These are phyloP conservation scores for Penicillium sp. DNA, from an alignment of 2,329 filamentous ascomycete species.

Conservation along the genomic window DNA sequence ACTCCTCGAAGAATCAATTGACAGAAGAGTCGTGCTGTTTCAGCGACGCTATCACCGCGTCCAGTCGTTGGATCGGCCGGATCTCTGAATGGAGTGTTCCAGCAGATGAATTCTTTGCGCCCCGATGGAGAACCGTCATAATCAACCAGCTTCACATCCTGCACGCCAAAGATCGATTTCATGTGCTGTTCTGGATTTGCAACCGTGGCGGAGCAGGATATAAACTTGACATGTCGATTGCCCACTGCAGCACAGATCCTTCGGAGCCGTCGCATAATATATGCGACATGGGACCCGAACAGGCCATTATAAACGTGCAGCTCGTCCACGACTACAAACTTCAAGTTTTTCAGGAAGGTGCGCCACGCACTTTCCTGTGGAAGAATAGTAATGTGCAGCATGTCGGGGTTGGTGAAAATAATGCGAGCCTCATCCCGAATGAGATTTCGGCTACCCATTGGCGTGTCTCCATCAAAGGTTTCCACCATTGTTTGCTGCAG, in stretches of 20 bases:
- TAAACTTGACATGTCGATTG: slow-evolving; percentile 81
- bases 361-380: slow-evolving; percentile 91
- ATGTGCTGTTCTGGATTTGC: slow-evolving; percentile 92
- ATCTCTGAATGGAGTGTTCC: slow-evolving; percentile 96
- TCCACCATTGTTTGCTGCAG: slow-evolving; percentile 78
- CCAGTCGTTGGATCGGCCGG: slow-evolving; percentile 84
- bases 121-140: slow-evolving; percentile 92
- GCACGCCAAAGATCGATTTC: slow-evolving; percentile 87
- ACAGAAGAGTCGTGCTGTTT: slow-evolving; percentile 89
- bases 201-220: slow-evolving; percentile 95
- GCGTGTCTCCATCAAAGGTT: slow-evolving; percentile 94
- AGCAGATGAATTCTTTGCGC: slow-evolving; percentile 92
- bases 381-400: slow-evolving; percentile 92
- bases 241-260: slow-evolving; percentile 88
- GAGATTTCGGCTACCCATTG: slow-evolving; percentile 72
- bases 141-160: slow-evolving; percentile 78
- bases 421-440: slow-evolving; percentile 89
- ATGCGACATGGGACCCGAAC: slow-evolving; percentile 89
- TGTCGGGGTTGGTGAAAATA: slow-evolving; percentile 97
- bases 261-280: slow-evolving; percentile 87
- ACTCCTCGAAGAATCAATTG: slow-evolving; percentile 86
- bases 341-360: slow-evolving; percentile 81
- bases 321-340: slow-evolving; percentile 88
- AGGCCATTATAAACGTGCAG: slow-evolving; percentile 95
- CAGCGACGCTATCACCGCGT: slow-evolving; percentile 76